Evolutionary conservation across 164 flowering plant species (phyloP).

Genomic region (Cinnamomum chago): DNA sequence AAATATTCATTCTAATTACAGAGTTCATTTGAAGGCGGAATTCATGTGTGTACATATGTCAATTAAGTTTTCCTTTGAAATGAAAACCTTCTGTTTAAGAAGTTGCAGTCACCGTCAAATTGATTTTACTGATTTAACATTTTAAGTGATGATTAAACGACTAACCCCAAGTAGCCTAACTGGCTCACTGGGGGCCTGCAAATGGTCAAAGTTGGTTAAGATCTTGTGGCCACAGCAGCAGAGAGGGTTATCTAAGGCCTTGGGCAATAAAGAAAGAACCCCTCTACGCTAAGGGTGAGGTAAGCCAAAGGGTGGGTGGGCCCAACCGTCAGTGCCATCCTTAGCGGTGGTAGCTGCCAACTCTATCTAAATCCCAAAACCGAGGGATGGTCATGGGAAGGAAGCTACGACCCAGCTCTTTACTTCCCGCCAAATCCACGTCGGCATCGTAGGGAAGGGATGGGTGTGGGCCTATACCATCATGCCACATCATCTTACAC

Average conservation of each 20-base stretch:
- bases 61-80: no score
- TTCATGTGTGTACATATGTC: rapidly evolving
- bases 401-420: not conserved
- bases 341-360: not conserved
- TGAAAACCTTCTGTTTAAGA: no score
- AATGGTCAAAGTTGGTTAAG: no score
- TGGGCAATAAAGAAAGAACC: not conserved
- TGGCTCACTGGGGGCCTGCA: no score
- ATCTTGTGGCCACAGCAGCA: no score
- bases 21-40: no score
- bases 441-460: not conserved
- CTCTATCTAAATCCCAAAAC: conserved; percentile 3
- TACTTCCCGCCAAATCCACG: not conserved
- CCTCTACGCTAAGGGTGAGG: not conserved
- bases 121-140: no score
- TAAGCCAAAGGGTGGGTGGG: not conserved
- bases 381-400: not conserved
- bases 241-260: not conserved
- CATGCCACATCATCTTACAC: not conserved
- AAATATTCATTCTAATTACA: no score
- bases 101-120: no score
- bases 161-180: no score
- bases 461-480: not conserved
- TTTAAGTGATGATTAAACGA: rapidly evolving
- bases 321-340: not conserved